These are phyloP conservation scores for Cetradonia linearis DNA, from an alignment of 495 filamentous ascomycete species.

Conservation along the genomic window DNA sequence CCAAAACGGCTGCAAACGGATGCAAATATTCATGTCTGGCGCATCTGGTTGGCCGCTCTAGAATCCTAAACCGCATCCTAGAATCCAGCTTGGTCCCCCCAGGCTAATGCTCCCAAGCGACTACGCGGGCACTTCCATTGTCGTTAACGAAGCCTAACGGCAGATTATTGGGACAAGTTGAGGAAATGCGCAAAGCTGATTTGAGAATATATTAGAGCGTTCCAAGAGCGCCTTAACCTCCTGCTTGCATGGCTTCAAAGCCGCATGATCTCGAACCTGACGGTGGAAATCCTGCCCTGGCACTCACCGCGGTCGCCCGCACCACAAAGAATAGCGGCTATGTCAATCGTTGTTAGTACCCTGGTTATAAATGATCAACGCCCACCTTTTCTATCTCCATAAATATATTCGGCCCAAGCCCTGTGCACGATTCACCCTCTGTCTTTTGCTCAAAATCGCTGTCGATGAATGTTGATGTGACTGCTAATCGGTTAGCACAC, in stretches of 20 bases:
- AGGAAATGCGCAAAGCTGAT: not conserved
- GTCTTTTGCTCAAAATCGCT: not conserved
- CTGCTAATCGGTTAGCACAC: not conserved
- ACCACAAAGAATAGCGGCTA: constrained; percentile 7
- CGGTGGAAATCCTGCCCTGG: not conserved
- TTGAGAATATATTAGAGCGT: constrained; percentile 4
- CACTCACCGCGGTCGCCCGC: not conserved
- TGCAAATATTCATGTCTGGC: not conserved
- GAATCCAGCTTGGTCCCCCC: constrained; percentile 1
- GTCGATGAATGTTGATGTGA: not conserved
- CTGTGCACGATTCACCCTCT: not conserved
- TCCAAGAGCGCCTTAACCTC: constrained; percentile 7
- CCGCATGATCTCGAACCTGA: not conserved
- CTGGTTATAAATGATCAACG: not conserved
- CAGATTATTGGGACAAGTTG: not conserved
- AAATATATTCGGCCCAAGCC: not conserved
- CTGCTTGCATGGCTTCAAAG: not conserved
- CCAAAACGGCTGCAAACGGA: not conserved
- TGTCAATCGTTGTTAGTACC: no score
- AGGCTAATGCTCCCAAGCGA: constrained; percentile 3
- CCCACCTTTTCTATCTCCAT: not conserved
- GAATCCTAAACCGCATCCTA: not conserved
- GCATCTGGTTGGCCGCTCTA: constrained; percentile 6
- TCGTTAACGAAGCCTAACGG: constrained; percentile 7
- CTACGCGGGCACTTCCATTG: constrained; percentile 1